Evolutionary conservation across 805 yeast genomes (phyloP).

Genomic region (Kuraishia molischiana): DNA sequence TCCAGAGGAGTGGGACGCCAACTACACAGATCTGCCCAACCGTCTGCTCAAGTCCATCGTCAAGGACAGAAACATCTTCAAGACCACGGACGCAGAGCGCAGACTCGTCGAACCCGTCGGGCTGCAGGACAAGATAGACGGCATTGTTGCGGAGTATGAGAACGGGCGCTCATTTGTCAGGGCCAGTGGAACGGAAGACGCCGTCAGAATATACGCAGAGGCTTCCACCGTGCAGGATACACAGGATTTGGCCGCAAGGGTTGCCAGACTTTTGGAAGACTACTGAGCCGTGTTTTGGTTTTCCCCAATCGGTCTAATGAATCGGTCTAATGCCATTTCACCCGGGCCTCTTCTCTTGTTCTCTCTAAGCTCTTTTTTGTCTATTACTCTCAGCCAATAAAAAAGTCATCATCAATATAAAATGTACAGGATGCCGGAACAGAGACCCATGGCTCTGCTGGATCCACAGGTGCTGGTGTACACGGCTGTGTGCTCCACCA

Average conservation of each 20-base stretch:
- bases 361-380: no score
- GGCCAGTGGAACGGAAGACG: slow-evolving; percentile 97
- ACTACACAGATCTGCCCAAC: slow-evolving; percentile 83
- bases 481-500: slow-evolving; percentile 16
- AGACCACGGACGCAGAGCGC: slow-evolving; percentile 88
- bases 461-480: slow-evolving; percentile 19
- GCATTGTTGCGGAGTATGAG: slow-evolving; percentile 39
- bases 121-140: slow-evolving; percentile 66
- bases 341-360: no score
- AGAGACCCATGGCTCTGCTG: background rate
- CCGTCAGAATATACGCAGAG: slow-evolving; percentile 92
- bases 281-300: slow-evolving; percentile 1
- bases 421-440: no score
- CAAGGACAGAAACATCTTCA: slow-evolving; percentile 67
- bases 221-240: slow-evolving; percentile 48
- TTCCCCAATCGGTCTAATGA: background rate
- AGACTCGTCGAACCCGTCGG: slow-evolving; percentile 68
- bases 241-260: slow-evolving; percentile 30
- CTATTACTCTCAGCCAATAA: no score
- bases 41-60: slow-evolving; percentile 74
- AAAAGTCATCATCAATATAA: no score
- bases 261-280: slow-evolving; percentile 24
- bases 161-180: slow-evolving; percentile 86
- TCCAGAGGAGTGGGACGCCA: slow-evolving; percentile 65
- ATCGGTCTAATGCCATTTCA: no score